Percentiles rank a stretch among this genome's conserved stretches.
These are phyloP conservation scores for Pterocarpus macrocarpus DNA, from an alignment of 306 rosid genomes.

Conservation along the genomic window DNA sequence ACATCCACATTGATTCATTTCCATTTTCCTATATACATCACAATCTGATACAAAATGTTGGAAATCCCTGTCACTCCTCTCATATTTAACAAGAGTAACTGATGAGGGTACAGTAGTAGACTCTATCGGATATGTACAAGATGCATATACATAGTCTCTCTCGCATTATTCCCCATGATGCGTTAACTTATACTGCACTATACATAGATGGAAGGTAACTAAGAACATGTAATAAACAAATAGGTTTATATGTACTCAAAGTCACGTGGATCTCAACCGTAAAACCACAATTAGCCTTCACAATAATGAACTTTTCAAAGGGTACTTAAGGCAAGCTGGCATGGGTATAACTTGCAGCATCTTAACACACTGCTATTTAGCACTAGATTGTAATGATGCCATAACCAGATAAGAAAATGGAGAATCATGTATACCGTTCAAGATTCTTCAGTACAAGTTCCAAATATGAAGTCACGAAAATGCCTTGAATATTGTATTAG, in stretches of 20 bases:
- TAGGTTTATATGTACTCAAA: slow-evolving; percentile 28
- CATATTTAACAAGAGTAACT: slow-evolving; percentile 7
- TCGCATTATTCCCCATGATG: slow-evolving; percentile 37
- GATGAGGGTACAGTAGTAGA: slow-evolving; percentile 9
- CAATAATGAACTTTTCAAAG: neutral
- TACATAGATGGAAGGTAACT: slow-evolving; percentile 36
- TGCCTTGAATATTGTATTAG: slow-evolving; percentile 89
- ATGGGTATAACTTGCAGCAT: slow-evolving; percentile 13
- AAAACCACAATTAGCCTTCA: slow-evolving; percentile 18
- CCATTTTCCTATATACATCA: slow-evolving; percentile 30
- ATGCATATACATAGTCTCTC: slow-evolving; percentile 29
- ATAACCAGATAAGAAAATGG: slow-evolving; percentile 11
- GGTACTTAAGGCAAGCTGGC: neutral
- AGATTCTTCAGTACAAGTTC: slow-evolving; percentile 66
- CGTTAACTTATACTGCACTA: neutral
- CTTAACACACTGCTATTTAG: neutral
- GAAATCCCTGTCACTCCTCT: slow-evolving; percentile 8
- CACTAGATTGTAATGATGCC: neutral
- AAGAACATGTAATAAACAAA: slow-evolving; percentile 8
- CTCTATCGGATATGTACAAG: slow-evolving; percentile 38
- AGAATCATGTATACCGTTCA: slow-evolving; percentile 40
- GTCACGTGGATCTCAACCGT: slow-evolving; percentile 18
- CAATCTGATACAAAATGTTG: slow-evolving; percentile 42
- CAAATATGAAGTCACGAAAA: slow-evolving; percentile 82
- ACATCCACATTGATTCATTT: slow-evolving; percentile 44